A percentile compares a stretch with the other conserved stretches of the same genome.
Evolutionary conservation across 306 rosid genomes (phyloP).

Genomic region (Albizia julibrissin): DNA sequence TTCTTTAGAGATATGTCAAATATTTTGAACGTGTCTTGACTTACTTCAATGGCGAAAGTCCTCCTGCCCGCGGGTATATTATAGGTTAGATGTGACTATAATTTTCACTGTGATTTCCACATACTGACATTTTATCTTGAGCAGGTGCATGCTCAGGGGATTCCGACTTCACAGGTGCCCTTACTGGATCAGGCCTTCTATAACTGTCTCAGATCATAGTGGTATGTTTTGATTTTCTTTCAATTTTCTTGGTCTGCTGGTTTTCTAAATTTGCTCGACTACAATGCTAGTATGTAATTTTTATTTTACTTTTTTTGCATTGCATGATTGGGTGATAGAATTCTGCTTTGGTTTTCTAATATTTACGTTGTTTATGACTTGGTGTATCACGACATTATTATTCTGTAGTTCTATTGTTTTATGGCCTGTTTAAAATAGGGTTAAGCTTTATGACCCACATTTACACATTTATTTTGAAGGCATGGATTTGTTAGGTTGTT

Average conservation of each 20-base stretch:
- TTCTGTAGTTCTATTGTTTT: neutral
- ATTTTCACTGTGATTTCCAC: conserved; percentile 17
- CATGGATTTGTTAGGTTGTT: conserved; percentile 8
- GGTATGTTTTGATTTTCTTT: conserved; percentile 57
- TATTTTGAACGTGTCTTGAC: conserved; percentile 88
- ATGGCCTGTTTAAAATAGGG: neutral
- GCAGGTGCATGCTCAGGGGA: conserved; percentile 97
- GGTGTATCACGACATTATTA: neutral
- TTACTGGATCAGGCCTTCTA: conserved; percentile 95
- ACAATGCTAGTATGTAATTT: conserved; percentile 1
- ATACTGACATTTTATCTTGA: conserved; percentile 35
- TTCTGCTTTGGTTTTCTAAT: neutral
- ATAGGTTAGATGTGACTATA: conserved; percentile 12
- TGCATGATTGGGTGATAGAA: neutral
- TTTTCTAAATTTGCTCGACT: conserved; percentile 13
- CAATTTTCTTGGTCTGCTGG: conserved; percentile 17
- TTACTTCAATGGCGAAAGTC: conserved; percentile 87
- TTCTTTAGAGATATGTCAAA: conserved; percentile 82
- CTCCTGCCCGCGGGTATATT: conserved; percentile 87
- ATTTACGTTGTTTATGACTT: neutral
- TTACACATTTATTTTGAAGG: conserved; percentile 11
- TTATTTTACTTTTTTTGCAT: neutral
- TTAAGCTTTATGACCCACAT: conserved; percentile 11
- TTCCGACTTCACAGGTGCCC: conserved; percentile 98
- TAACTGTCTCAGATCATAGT: conserved; percentile 87